These are phyloP conservation scores for Meripilus lineatus DNA, from an alignment of 1,284 basidiomycete species.

Conservation along the genomic window DNA sequence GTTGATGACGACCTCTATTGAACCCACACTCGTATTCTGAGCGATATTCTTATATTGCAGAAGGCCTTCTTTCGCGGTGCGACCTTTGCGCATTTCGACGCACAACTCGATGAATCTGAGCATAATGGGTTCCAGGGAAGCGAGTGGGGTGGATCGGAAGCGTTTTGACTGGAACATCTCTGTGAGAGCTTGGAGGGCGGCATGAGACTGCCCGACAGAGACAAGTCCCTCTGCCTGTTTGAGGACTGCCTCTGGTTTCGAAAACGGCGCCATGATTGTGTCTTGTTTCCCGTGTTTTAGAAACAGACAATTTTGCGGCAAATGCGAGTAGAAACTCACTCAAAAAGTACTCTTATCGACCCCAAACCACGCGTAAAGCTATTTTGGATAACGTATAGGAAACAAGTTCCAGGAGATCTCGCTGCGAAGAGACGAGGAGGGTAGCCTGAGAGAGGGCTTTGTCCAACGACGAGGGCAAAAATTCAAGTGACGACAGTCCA, in stretches of 20 bases:
- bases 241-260: constrained; percentile 88
- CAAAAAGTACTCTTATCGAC: neutral
- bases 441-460: too few relatives aligned
- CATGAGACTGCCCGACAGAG: constrained; percentile 84
- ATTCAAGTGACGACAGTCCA: neutral
- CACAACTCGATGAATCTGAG: constrained; percentile 93
- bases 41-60: constrained; percentile 97
- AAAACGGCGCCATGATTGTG: constrained; percentile 74
- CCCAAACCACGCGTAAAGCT: neutral
- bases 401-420: too few relatives aligned
- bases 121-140: constrained; percentile 94
- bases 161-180: constrained; percentile 94
- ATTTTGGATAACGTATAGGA: neutral
- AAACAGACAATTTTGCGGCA: neutral
- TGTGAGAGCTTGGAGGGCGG: constrained; percentile 84
- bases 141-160: constrained; percentile 88
- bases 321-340: neutral
- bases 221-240: constrained; percentile 92
- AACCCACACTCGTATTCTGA: constrained; percentile 87
- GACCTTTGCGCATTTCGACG: constrained; percentile 91
- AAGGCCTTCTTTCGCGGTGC: constrained; percentile 92
- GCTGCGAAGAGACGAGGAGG: too few relatives aligned
- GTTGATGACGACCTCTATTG: constrained; percentile 91
- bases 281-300: constrained; percentile 4
- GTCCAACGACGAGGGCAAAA: neutral